phyloP scores from a whole-genome alignment of 306 rosid species.

The Alnus rubra region DNA sequence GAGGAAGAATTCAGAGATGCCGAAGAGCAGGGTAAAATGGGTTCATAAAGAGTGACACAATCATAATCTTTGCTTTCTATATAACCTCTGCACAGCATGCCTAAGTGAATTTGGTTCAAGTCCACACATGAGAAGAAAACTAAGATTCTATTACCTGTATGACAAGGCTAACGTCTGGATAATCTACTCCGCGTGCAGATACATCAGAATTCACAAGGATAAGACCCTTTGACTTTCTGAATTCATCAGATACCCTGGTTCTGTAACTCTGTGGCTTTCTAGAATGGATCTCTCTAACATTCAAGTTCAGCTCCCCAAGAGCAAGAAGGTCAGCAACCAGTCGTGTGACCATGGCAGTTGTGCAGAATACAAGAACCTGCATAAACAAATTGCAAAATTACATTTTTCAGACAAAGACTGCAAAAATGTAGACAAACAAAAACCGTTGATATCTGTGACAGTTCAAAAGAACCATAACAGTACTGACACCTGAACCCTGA shows the following conservation, averaged over 20 bases:
- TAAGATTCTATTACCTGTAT: conserved; percentile 61
- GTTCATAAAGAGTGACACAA: background rate
- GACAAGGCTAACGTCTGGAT: conserved; percentile 92
- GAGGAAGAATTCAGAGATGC: background rate
- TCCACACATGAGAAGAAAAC: background rate
- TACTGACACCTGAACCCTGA: background rate
- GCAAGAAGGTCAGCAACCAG: conserved; percentile 83
- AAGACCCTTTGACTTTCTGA: conserved; percentile 87
- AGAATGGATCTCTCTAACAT: conserved; percentile 95
- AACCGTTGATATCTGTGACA: background rate
- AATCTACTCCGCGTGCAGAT: conserved; percentile 98
- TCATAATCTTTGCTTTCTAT: background rate
- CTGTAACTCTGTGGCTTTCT: conserved; percentile 90
- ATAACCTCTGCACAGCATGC: background rate
- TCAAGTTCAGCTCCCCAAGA: conserved; percentile 83
- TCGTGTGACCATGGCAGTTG: conserved; percentile 94
- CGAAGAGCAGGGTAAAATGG: background rate
- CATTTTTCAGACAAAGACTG: conserved; percentile 18
- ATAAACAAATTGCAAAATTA: conserved; percentile 32
- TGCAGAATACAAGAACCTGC: conserved; percentile 96
- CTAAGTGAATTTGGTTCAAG: background rate
- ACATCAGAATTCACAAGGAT: conserved; percentile 94
- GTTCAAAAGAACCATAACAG: background rate
- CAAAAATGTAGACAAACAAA: conserved; percentile 4
- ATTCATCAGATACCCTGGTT: conserved; percentile 90